Conservation (phyloP, 495 filamentous ascomycete species). For the Penicillium verhagenii region DNA sequence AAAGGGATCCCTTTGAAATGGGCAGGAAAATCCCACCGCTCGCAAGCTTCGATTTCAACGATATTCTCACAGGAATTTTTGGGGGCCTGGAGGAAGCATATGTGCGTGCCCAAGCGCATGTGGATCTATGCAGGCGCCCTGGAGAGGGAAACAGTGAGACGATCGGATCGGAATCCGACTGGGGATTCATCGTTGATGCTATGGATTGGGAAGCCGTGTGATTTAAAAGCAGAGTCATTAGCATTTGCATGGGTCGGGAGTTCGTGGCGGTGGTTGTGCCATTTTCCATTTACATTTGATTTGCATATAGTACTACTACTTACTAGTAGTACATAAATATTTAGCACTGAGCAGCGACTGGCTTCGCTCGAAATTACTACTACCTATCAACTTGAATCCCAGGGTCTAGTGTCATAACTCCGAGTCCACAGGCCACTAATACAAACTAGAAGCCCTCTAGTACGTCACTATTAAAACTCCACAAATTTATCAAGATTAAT, state of each 20-base stretch:
- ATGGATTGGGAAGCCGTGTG: conserved; percentile 64
- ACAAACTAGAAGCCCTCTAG: no score
- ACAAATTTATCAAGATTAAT: not conserved
- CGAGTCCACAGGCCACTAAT: no score
- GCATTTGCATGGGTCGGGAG: conserved; percentile 11
- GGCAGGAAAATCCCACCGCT: conserved; percentile 30
- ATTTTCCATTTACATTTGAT: no score
- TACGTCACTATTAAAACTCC: no score
- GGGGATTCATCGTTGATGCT: conserved; percentile 62
- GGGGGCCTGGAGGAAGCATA: conserved; percentile 37
- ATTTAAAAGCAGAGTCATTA: not conserved
- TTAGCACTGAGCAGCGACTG: not conserved
- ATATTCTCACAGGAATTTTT: conserved; percentile 48
- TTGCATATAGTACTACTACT: no score
- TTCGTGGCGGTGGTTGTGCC: no score
- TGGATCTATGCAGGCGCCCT: conserved; percentile 20
- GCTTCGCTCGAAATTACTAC: not conserved
- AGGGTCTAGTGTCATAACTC: not conserved
- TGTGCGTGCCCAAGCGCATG: conserved; percentile 24
- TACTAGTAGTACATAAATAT: no score
- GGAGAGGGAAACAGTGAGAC: conserved; percentile 9
- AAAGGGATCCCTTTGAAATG: conserved; percentile 14
- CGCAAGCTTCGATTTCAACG: conserved; percentile 54
- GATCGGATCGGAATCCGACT: conserved; percentile 36
- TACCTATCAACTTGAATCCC: no score